Evolutionary conservation across 1,284 basidiomycete species (phyloP), one percentile per base, ranked within the genome.

Genomic region (Papiliotrema flavescens): DNA sequence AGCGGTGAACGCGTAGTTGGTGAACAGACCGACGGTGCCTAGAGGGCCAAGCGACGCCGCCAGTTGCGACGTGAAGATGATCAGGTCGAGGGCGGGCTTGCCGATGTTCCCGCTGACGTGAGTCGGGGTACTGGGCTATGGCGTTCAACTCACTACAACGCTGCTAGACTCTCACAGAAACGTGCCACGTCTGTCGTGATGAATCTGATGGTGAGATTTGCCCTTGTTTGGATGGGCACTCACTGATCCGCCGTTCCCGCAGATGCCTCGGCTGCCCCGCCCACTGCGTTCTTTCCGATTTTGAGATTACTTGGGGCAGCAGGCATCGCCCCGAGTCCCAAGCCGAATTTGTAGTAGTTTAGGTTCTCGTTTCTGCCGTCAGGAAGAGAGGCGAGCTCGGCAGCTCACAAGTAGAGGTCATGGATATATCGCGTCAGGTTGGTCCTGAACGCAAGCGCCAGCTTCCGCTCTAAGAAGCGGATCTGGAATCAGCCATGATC

Each of bases 11-110:
- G 90, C 88, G 73, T 97, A 97, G 67, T 92, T 94, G 36, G 81
- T 79, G 65, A 90, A 88, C 15, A 98, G 79, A 13, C 93, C 80
- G 2, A 85, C 63, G 0, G 90, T 90, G 0, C 94, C 82, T 37
- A 74, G 62, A 3, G 86, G 79, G 2, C 95, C 95, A 3, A 98
- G 83, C 0, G 88, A 88, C 13, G 86, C 83, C 0, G 90, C 86
- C 9, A 98, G 84, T 68, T 97, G 94, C 14, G 87, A 88, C 1
- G 92, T 96, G 79, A 98, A 98, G 55, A 98, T 85, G 43, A 95
- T 78, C 50, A 98, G 80, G 73, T 98, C 95, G 13, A 98, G 83
- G 1, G 89, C 84, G 0, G 94, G 94, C 71, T 97, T 98, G 58
- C 91, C 85, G 44, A 94, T 76, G 71, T 89, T 88, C 26, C 86